These are phyloP conservation scores for Lodderomyces parapsilosis DNA, from an alignment of 1,139 yeast species.

Conservation along the genomic window DNA sequence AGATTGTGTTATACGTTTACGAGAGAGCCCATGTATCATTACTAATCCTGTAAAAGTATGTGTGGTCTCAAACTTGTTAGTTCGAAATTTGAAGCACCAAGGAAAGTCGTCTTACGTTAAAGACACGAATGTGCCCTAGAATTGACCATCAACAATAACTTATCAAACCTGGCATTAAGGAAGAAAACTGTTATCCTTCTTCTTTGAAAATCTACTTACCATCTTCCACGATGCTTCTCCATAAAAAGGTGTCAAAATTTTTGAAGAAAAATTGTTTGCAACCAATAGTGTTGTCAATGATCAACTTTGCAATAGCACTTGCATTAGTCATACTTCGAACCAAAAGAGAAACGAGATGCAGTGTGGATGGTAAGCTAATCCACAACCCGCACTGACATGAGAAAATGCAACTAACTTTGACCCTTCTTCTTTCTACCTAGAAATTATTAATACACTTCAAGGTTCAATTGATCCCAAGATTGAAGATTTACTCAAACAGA, in stretches of 20 bases:
- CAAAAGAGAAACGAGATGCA: slow-evolving; percentile 4
- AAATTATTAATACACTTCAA: slow-evolving; percentile 5
- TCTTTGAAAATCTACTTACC: no score
- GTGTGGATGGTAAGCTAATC: slow-evolving; percentile 1
- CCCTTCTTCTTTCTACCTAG: slow-evolving; percentile 1
- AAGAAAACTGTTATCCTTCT: background rate
- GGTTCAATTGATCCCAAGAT: slow-evolving; percentile 11
- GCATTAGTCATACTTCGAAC: slow-evolving; percentile 14
- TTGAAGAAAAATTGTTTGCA: slow-evolving; percentile 3
- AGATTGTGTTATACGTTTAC: no score
- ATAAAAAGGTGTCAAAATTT: no score
- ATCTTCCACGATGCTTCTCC: background rate
- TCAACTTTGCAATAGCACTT: slow-evolving; percentile 12
- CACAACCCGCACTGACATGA: no score
- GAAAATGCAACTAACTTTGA: background rate
- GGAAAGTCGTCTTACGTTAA: no score
- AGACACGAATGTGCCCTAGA: no score
- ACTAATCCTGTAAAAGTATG: background rate
- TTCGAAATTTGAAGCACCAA: no score
- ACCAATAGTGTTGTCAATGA: slow-evolving; percentile 3
- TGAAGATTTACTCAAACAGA: slow-evolving; percentile 4
- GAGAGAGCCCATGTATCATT: no score
- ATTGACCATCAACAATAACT: no score
- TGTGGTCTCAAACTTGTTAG: no score
- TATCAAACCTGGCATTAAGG: no score